These are phyloP conservation scores for Lactarius hatsudake DNA, from an alignment of 768 basidiomycete species.

Conservation along the genomic window DNA sequence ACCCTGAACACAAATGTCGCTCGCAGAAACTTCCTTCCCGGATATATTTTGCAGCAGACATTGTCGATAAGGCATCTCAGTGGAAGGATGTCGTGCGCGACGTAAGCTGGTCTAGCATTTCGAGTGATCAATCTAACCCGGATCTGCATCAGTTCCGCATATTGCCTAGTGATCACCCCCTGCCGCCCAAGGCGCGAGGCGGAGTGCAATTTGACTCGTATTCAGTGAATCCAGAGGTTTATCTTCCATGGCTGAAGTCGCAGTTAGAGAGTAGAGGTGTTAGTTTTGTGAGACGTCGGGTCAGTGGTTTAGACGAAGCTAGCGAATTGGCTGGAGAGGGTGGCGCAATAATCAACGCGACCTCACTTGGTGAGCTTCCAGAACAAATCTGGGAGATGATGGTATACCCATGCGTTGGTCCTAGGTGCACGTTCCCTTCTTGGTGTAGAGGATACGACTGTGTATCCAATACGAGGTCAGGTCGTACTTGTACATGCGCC, in stretches of 20 bases:
- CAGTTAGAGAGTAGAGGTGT: constrained; percentile 42
- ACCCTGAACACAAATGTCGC: not conserved
- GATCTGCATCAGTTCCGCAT: constrained; percentile 19
- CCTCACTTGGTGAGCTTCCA: constrained; percentile 45
- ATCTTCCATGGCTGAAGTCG: constrained; percentile 48
- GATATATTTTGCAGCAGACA: constrained; percentile 32
- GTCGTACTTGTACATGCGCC: constrained; percentile 74
- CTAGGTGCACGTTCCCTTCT: constrained; percentile 67
- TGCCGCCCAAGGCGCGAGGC: constrained; percentile 36
- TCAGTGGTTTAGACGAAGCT: constrained; percentile 48
- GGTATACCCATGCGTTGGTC: constrained; percentile 1
- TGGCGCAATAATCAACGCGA: constrained; percentile 54
- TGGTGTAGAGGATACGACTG: constrained; percentile 73
- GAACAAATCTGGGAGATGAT: not conserved
- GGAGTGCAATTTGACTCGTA: constrained; percentile 48
- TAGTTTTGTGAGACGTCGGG: constrained; percentile 41
- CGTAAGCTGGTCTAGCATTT: constrained; percentile 32
- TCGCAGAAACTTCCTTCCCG: constrained; percentile 39
- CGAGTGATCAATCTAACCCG: not conserved
- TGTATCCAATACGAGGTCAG: constrained; percentile 83
- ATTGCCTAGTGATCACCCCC: constrained; percentile 33
- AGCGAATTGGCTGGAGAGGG: constrained; percentile 38
- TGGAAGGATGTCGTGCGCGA: constrained; percentile 40
- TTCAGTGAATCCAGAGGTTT: constrained; percentile 49
- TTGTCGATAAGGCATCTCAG: constrained; percentile 35